Base-by-base conservation (phyloP, 495 filamentous ascomycete species). In the Xylaria intraflava region DNA sequence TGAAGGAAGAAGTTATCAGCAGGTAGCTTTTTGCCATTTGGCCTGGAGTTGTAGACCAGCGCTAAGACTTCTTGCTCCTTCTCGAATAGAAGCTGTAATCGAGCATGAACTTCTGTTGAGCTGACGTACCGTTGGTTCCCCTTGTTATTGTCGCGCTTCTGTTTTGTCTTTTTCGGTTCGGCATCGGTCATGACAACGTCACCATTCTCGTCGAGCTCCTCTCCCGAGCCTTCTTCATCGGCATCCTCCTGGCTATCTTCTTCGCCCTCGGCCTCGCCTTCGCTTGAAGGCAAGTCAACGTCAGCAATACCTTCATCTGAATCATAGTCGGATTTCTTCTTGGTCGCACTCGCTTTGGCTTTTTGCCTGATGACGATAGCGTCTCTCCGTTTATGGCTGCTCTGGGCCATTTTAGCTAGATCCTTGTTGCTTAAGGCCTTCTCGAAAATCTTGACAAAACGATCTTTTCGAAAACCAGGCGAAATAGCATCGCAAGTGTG, bases 1-100 rank as follows among this genome's bases (percentile, higher is more conserved):
- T 84, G 82, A 42, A 97, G 76, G 71, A 99, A 99, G 69, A 99
- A 96, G 82, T 96, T 96, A 62, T 93, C 86, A 0, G 89, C 81
- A 6, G 72, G 79, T 8, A 92, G 69, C 11, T 69, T 73, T 52
- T 77, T 78, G 17, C 67, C 70, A 8, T 71, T 60, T 19, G 85
- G 81, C 47, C 83, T 80, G 30, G 87, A 83, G 65, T 86, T 86
- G 65, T 95, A 99, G 12, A 99, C 78, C 8, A 96, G 74, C 6
- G 80, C 69, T 20, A 96, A 61, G 41, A 99, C 75, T 35, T 94
- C 90, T 38, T 79, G 77, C 59, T 99, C 94, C 38, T 87, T 86
- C 51, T 92, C 80, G 67, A 97, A 96, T 1, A 99, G 78, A 33
- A 90, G 74, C 16, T 77, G 77, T 16, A 99, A 70, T 23, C 86